phyloP scores from a whole-genome alignment of 768 basidiomycete genomes.

The Terana coerulea region DNA sequence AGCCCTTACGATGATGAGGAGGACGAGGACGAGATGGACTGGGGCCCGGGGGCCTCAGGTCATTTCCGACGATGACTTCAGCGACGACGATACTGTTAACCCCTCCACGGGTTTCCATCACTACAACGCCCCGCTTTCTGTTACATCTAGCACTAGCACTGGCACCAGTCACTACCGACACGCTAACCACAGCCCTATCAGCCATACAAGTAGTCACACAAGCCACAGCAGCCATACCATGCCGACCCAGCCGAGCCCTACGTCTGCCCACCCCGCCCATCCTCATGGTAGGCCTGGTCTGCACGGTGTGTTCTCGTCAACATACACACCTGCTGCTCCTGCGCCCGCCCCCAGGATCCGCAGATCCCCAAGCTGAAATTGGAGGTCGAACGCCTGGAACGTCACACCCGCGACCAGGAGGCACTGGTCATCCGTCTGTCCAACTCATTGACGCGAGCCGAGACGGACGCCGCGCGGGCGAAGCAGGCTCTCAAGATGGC shows the following conservation, averaged over 20 bases:
- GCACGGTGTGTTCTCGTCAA: conserved; percentile 23
- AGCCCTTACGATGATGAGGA: conserved; percentile 33
- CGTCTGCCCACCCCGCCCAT: background rate
- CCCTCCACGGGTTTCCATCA: background rate
- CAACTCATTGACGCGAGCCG: conserved; percentile 65
- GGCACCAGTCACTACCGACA: background rate
- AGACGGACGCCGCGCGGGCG: conserved; percentile 55
- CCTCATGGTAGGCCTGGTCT: conserved; percentile 5
- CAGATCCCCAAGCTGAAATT: conserved; percentile 60
- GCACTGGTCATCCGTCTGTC: conserved; percentile 61
- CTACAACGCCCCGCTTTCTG: background rate
- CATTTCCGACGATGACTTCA: conserved; percentile 42
- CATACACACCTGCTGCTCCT: conserved; percentile 3
- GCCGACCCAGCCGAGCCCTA: background rate
- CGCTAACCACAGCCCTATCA: background rate
- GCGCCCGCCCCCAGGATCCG: conserved; percentile 30
- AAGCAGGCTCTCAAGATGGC: conserved; percentile 50
- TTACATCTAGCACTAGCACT: conserved; percentile 1
- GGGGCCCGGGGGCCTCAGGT: conserved; percentile 27
- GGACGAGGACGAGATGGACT: conserved; percentile 33
- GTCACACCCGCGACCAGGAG: conserved; percentile 66
- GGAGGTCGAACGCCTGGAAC: conserved; percentile 60
- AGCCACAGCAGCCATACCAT: background rate
- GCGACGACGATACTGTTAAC: conserved; percentile 53
- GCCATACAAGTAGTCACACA: background rate